These are phyloP conservation scores for Diplodia sapinea DNA, from an alignment of 2,329 filamentous ascomycete genomes.

Conservation along the genomic window DNA sequence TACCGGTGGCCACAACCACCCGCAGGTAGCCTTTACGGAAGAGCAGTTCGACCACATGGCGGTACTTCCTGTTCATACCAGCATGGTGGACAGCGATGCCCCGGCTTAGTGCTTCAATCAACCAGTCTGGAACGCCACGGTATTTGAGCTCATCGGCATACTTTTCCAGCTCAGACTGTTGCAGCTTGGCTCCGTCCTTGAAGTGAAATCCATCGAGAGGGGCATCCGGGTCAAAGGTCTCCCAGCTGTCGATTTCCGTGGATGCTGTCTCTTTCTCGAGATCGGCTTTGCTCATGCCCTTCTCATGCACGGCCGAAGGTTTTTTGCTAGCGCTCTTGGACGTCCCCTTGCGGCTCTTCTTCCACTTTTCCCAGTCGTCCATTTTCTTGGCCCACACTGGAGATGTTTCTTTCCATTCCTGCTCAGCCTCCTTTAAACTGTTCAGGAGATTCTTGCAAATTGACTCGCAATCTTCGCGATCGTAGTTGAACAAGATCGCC, in stretches of 20 bases:
- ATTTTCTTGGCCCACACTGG: slow-evolving; percentile 67
- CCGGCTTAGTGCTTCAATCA: slow-evolving; percentile 67
- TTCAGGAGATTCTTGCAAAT: slow-evolving; percentile 60
- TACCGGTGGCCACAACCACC: slow-evolving; percentile 76
- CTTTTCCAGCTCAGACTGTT: slow-evolving; percentile 63
- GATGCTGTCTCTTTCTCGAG: slow-evolving; percentile 61
- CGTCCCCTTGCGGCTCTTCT: slow-evolving; percentile 45
- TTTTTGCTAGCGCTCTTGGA: slow-evolving; percentile 50
- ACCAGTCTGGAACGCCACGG: slow-evolving; percentile 56
- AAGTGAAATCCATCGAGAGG: slow-evolving; percentile 70
- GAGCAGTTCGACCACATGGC: slow-evolving; percentile 74
- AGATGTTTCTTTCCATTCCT: slow-evolving; percentile 62
- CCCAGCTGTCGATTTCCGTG: slow-evolving; percentile 62
- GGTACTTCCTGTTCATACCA: slow-evolving; percentile 78
- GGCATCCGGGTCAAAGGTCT: slow-evolving; percentile 69
- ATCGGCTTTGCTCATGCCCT: slow-evolving; percentile 62
- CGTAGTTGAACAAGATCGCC: slow-evolving; percentile 79
- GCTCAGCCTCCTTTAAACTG: slow-evolving; percentile 62
- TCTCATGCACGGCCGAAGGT: slow-evolving; percentile 55
- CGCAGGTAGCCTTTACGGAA: slow-evolving; percentile 75
- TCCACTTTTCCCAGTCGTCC: slow-evolving; percentile 63
- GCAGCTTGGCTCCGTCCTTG: slow-evolving; percentile 65
- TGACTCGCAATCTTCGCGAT: slow-evolving; percentile 68
- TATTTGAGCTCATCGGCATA: slow-evolving; percentile 60
- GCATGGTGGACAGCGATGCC: slow-evolving; percentile 80